Evolutionary conservation across 352 stramenopile species (phyloP), one percentile per base, ranked within the genome.

Genomic region (Lagenidium sp.): DNA sequence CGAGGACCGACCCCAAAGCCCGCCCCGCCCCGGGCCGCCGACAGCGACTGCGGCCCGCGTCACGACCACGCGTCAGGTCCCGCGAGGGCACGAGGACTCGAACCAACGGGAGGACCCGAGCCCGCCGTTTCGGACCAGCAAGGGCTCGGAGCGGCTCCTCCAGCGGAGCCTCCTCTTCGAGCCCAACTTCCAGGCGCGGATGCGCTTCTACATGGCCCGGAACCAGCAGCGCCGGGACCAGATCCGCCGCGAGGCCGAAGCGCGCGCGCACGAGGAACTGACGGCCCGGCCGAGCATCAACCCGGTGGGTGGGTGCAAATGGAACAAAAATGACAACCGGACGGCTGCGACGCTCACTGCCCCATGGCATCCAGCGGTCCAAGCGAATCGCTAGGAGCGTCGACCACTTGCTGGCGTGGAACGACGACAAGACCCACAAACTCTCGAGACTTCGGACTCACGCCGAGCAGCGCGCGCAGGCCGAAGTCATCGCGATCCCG

Each of bases 351-450:
- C n/a, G n/a, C n/a, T n/a, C n/a, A n/a, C n/a, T n/a, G n/a, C n/a
- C n/a, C n/a, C n/a, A 10, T 44, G 13, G n/a, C 41, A 8, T 4
- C 12, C 29, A 88, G 75, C 59, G 68, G 22, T 88, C 75, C 20
- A 83, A 81, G 39, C 50, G 52, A 7, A 74, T 88, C 15, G 39
- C 64, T 26, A 56, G 75, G 39, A 70, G 57, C 36, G 55, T 88
- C 15, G 70, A 74, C 4, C 75, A 88, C 40, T 51, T 88, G 13
- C 52, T 83, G 36, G 63, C 60, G 23, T 88, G 75, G 72, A 66
- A 84, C 6, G 36, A 65, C 11, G 63, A 81, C 31, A 82, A 82
- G 37, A 48, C 79, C 38, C 65, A 45, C 35, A 85, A 80, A 32
- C 44, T 88, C 11, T 41, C 59, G 18, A 44, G 68, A 7, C 41